Conservation (phyloP, 2,329 filamentous ascomycete genomes). For the Colletotrichum liriopes region DNA sequence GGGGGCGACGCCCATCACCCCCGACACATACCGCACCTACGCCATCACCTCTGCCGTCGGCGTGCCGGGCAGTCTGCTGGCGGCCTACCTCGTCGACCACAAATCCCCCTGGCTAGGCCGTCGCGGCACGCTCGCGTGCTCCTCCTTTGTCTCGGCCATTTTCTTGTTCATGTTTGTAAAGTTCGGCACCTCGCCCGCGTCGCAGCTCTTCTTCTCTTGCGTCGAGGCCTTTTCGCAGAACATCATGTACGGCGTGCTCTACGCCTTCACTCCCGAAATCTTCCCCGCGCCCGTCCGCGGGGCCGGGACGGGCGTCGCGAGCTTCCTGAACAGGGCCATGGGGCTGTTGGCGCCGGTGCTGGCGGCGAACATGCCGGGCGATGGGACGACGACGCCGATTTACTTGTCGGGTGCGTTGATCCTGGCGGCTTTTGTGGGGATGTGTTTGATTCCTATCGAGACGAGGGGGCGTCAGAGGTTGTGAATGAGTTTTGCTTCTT, state of each 20-base stretch:
- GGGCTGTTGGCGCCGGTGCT: constrained; percentile 80
- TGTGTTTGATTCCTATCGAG: constrained; percentile 75
- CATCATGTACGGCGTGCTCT: constrained; percentile 84
- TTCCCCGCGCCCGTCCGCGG: constrained; percentile 82
- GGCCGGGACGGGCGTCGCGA: constrained; percentile 80
- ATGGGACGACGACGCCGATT: constrained; percentile 71
- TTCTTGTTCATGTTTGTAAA: constrained; percentile 79
- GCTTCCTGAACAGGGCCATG: constrained; percentile 78
- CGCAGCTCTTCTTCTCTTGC: constrained; percentile 77
- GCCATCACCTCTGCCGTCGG: constrained; percentile 84
- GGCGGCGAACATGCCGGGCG: constrained; percentile 72
- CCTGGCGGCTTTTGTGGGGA: constrained; percentile 71
- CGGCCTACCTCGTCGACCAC: constrained; percentile 79
- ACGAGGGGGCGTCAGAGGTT: constrained; percentile 72
- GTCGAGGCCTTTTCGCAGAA: constrained; percentile 81
- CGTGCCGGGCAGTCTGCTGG: constrained; percentile 83
- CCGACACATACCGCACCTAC: constrained; percentile 82
- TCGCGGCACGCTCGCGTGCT: constrained; percentile 79
- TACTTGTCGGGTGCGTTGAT: constrained; percentile 72
- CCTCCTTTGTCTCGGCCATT: constrained; percentile 76
- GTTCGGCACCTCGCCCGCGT: constrained; percentile 68
- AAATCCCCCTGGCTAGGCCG: constrained; percentile 76
- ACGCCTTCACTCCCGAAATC: constrained; percentile 83
- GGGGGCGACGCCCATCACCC: constrained; percentile 54
- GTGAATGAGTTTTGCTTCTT: constrained; percentile 49